Evolutionary conservation across 108 stramenopile genomes (phyloP), one percentile per base, ranked within the genome.

Genomic region (Discostella pseudostelligera): DNA sequence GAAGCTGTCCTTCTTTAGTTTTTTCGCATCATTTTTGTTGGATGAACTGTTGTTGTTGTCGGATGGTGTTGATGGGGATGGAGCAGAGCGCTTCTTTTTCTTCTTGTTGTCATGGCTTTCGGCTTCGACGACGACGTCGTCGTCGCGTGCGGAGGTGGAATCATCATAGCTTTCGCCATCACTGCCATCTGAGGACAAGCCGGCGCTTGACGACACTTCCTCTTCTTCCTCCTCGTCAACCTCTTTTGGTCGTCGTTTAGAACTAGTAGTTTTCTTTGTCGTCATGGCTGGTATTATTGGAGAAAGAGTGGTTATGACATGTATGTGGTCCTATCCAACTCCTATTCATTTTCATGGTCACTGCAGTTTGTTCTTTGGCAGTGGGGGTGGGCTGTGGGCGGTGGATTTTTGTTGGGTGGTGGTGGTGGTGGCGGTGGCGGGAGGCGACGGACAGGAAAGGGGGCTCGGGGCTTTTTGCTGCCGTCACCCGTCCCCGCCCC

Each of bases 31-130:
- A 10, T 37, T 0, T 19, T 32, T 19, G 14, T 56, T n/a, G 55
- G 35, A 11, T 32, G 32, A 32, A 32, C 3, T 3, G 32, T 32
- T 5, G 32, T 32, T 5, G 5, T n/a, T 9, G 17, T 48, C 47
- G 20, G 47, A 48, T 22, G 47, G 24, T 13, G 50, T 24, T 14
- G 50, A 22, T 49, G 49, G n/a, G 0, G 55, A 36, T 35, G 55
- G 32, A 39, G 55, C 55, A 36, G 36, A 19, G 55, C 55, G 55
- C 55, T 56, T 56, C 16, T 56, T 56, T 32, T 56, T 56, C 32
- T 26, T 25, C 1, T 56, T 19, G 14, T 11, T n/a, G 17, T 56
- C 19, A 26, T 35, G 16, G 32, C 19, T 26, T 0, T 54, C n/a
- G 20, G 4, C 24, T 7, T 51, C 50, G 16, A 13, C 53, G 26